Percentiles rank a stretch among this genome's conserved stretches.
These are phyloP conservation scores for Bipolaris gigantea DNA, from an alignment of 2,329 filamentous ascomycete genomes.

Conservation along the genomic window DNA sequence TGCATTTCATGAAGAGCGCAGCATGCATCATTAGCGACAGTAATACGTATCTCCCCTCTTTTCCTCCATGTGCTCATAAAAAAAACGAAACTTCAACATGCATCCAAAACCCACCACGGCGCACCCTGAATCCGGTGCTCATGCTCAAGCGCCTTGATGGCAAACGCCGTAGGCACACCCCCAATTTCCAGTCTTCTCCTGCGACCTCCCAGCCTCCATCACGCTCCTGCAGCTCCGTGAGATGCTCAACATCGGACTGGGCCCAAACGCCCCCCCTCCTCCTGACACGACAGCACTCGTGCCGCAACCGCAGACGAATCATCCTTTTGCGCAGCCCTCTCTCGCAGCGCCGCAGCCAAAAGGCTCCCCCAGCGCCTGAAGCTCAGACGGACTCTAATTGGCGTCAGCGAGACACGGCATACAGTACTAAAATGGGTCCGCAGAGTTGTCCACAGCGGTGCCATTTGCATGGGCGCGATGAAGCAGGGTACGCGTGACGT, in stretches of 20 bases:
- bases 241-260: slow-evolving; percentile 11
- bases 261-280: slow-evolving; percentile 23
- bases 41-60: background rate
- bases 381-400: slow-evolving; percentile 20
- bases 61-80: background rate
- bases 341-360: slow-evolving; percentile 24
- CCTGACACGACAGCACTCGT: slow-evolving; percentile 34
- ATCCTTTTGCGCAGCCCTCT: slow-evolving; percentile 27
- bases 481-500: slow-evolving; percentile 20
- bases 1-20: background rate
- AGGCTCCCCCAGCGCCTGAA: slow-evolving; percentile 25
- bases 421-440: slow-evolving; percentile 42
- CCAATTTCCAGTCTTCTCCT: slow-evolving; percentile 24
- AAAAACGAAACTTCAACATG: background rate
- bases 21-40: background rate
- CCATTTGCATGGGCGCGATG: slow-evolving; percentile 37
- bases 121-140: background rate
- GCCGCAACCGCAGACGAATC: slow-evolving; percentile 33
- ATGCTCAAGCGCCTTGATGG: slow-evolving; percentile 24
- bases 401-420: slow-evolving; percentile 25
- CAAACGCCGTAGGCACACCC: slow-evolving; percentile 26
- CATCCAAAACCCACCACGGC: background rate
- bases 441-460: slow-evolving; percentile 36
- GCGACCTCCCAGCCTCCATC: slow-evolving; percentile 40
- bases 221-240: slow-evolving; percentile 34